Evolutionary conservation across 345 rosid species (phyloP).

Genomic region (Camelina sativa): DNA sequence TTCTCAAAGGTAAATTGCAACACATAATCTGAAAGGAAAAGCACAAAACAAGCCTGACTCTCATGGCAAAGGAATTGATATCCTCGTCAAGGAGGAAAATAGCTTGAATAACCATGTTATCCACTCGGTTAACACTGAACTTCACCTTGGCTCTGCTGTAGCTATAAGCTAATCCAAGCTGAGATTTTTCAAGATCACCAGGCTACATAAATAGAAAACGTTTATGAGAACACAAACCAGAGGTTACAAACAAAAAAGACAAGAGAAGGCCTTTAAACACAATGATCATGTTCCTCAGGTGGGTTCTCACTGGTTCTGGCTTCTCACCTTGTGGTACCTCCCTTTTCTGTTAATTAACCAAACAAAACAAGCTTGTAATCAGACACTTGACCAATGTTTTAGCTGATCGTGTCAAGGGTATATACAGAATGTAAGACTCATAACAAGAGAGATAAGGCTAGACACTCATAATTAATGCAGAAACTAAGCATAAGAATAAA

Average conservation of each 20-base stretch:
- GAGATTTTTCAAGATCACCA: no score
- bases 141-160: no score
- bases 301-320: slow-evolving; percentile 94
- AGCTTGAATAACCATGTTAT: slow-evolving; percentile 97
- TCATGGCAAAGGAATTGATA: slow-evolving; percentile 86
- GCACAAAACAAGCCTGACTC: slow-evolving; percentile 72
- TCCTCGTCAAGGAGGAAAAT: slow-evolving; percentile 85
- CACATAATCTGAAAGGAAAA: not conserved
- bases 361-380: not conserved
- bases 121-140: slow-evolving; percentile 59
- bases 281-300: slow-evolving; percentile 87
- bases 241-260: no score
- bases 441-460: no score
- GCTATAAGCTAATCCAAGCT: no score
- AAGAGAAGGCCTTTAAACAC: slow-evolving; percentile 35
- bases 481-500: no score
- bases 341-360: slow-evolving; percentile 59
- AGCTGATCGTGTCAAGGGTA: no score
- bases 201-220: no score
- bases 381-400: not conserved
- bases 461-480: not conserved
- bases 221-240: no score
- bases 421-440: not conserved
- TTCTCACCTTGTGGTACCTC: slow-evolving; percentile 96
- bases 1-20: not conserved